phyloP scores from a whole-genome alignment of 306 rosid species.

The Sindora glabra region DNA sequence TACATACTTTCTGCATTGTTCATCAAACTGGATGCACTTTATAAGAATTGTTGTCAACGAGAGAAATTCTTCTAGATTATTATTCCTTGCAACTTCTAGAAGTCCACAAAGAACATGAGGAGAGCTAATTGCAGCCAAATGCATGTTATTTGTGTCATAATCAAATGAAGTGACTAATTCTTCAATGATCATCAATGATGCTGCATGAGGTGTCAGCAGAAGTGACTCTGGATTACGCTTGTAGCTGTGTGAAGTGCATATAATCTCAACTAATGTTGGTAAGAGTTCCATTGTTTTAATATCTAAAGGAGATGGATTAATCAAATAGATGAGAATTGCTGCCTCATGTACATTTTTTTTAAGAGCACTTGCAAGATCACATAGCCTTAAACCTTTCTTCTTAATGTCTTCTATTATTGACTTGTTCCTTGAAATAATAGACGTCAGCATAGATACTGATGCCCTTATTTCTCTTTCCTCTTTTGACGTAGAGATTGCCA shows the following conservation, averaged over 20 bases:
- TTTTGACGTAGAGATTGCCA: constrained; percentile 60
- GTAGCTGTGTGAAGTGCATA: constrained; percentile 43
- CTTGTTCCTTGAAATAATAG: constrained; percentile 56
- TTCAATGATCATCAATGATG: constrained; percentile 70
- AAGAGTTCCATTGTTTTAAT: constrained; percentile 55
- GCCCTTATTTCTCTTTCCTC: constrained; percentile 61
- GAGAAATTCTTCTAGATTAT: constrained; percentile 45
- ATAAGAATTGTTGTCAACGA: constrained; percentile 66
- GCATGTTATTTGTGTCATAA: constrained; percentile 54
- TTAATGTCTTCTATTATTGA: constrained; percentile 61
- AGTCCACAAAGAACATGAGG: constrained; percentile 60
- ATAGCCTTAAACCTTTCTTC: constrained; percentile 61
- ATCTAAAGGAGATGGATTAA: constrained; percentile 70
- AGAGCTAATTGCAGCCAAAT: constrained; percentile 67
- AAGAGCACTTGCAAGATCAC: constrained; percentile 71
- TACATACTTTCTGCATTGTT: constrained; percentile 55
- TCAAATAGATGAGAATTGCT: constrained; percentile 56
- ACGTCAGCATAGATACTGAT: constrained; percentile 51
- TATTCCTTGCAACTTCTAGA: constrained; percentile 54
- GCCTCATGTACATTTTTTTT: constrained; percentile 75
- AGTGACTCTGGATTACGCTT: constrained; percentile 35
- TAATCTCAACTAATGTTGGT: constrained; percentile 61
- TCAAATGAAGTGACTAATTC: constrained; percentile 69
- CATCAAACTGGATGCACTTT: constrained; percentile 60
- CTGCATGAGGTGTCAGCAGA: constrained; percentile 61